Conservation (phyloP, 371 early-diverging fungal genomes). For the Zychaea mexicana region DNA sequence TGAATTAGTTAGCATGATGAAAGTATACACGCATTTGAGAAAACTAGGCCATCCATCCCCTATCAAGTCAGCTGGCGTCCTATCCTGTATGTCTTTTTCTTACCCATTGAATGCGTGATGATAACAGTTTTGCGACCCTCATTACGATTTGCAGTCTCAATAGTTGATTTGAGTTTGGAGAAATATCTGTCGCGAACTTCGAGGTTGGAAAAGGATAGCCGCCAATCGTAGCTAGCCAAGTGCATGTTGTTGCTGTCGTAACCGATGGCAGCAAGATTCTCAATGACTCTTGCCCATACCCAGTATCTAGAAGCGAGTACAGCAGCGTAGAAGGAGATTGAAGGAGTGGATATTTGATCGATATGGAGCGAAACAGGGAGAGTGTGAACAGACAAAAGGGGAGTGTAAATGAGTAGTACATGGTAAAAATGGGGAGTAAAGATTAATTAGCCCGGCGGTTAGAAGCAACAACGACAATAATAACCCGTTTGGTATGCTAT, state of each 20-base stretch:
- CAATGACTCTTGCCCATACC: slow-evolving; percentile 90
- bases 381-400: not conserved
- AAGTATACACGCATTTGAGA: too few species aligned
- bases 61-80: too few species aligned
- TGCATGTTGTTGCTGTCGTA: slow-evolving; percentile 90
- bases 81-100: not conserved
- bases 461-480: too few species aligned
- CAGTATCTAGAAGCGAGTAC: slow-evolving; percentile 67
- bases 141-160: slow-evolving; percentile 65
- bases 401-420: too few species aligned
- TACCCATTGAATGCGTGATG: slow-evolving; percentile 70
- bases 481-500: not conserved
- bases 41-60: too few species aligned
- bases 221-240: slow-evolving; percentile 94
- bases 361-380: not conserved
- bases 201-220: slow-evolving; percentile 81
- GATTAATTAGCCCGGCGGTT: too few species aligned
- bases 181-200: slow-evolving; percentile 89
- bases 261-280: slow-evolving; percentile 86
- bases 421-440: too few species aligned
- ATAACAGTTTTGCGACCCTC: slow-evolving; percentile 67
- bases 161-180: slow-evolving; percentile 72
- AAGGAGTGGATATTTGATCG: too few species aligned
- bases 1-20: not conserved
- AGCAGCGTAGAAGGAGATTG: too few species aligned